These are phyloP conservation scores for Leccinum ochraceum DNA, from an alignment of 768 basidiomycete genomes.

Conservation along the genomic window DNA sequence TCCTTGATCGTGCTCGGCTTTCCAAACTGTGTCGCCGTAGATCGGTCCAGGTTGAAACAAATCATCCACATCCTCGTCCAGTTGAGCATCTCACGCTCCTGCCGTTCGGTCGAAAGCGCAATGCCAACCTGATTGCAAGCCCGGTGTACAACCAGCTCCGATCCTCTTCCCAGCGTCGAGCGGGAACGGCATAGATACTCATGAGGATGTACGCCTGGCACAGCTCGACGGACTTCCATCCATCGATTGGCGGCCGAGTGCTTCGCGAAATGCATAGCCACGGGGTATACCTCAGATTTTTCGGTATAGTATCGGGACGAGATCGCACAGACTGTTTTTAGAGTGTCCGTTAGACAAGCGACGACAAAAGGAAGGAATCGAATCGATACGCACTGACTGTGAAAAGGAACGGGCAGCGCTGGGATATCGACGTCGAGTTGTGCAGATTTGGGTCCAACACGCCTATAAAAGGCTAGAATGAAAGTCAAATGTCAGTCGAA, in stretches of 20 bases:
- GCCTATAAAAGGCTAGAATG: conserved; percentile 58
- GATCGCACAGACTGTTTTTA: conserved; percentile 71
- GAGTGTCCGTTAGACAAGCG: background rate
- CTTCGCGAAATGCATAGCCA: conserved; percentile 89
- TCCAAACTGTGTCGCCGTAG: conserved; percentile 85
- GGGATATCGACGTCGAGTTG: conserved; percentile 74
- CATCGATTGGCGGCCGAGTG: conserved; percentile 80
- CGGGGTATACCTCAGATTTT: conserved; percentile 82
- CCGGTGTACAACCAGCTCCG: conserved; percentile 89
- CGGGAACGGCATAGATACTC: conserved; percentile 79
- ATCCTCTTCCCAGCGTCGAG: conserved; percentile 86
- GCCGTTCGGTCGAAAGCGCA: conserved; percentile 50
- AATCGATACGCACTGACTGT: conserved; percentile 65
- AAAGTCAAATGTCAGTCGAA: conserved; percentile 6
- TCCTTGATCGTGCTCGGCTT: conserved; percentile 89
- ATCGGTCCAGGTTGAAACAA: conserved; percentile 87
- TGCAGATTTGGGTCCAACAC: conserved; percentile 81
- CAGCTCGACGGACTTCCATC: conserved; percentile 84
- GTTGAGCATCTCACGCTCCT: conserved; percentile 83
- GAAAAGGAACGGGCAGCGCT: conserved; percentile 87
- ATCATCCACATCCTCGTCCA: conserved; percentile 88
- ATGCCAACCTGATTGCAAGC: conserved; percentile 68
- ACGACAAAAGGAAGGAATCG: background rate
- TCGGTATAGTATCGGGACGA: conserved; percentile 78
- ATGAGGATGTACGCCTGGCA: conserved; percentile 91